A percentile compares a stretch with the other conserved stretches of the same genome.
Evolutionary conservation across 1,139 yeast genomes (phyloP).

Genomic region (Protomyces macrosporus): DNA sequence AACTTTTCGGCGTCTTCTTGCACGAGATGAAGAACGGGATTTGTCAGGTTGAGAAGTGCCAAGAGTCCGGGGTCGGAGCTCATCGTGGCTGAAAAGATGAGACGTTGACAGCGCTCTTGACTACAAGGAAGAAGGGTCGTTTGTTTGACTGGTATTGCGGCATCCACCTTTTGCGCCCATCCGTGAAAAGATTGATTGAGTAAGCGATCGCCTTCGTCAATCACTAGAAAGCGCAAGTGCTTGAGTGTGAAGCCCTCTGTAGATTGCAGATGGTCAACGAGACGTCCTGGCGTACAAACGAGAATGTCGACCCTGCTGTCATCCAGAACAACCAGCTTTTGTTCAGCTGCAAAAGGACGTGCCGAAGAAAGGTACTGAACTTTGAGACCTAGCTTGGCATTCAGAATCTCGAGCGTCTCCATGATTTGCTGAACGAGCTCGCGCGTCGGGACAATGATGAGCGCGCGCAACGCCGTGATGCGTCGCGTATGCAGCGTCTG

Average conservation of each 20-base stretch:
- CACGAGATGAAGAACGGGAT: constrained; percentile 68
- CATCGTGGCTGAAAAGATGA: constrained; percentile 87
- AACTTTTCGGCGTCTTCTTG: constrained; percentile 40
- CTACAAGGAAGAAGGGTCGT: constrained; percentile 6
- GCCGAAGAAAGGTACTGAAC: constrained; percentile 59
- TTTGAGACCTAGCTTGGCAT: constrained; percentile 62
- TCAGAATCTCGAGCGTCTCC: constrained; percentile 53
- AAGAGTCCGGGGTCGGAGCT: constrained; percentile 89
- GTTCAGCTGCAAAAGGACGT: constrained; percentile 63
- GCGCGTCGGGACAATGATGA: constrained; percentile 82
- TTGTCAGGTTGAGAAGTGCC: constrained; percentile 58
- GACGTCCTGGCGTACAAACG: constrained; percentile 85
- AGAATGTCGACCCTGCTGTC: constrained; percentile 50
- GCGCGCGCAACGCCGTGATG: constrained; percentile 70
- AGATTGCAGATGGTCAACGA: constrained; percentile 72
- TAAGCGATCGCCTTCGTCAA: constrained; percentile 93
- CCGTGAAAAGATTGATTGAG: constrained; percentile 88
- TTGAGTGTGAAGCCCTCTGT: constrained; percentile 38
- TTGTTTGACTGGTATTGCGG: constrained; percentile 15
- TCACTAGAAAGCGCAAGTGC: constrained; percentile 61
- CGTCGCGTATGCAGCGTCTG: constrained; percentile 54
- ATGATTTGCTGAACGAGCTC: constrained; percentile 81
- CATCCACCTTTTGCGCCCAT: constrained; percentile 61
- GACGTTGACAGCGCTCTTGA: constrained; percentile 44
- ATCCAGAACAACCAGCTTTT: constrained; percentile 42